Percentiles rank a stretch among this genome's conserved stretches.
Conservation (phyloP, 164 flowering plant species). For the Magnolia changhungtana region DNA sequence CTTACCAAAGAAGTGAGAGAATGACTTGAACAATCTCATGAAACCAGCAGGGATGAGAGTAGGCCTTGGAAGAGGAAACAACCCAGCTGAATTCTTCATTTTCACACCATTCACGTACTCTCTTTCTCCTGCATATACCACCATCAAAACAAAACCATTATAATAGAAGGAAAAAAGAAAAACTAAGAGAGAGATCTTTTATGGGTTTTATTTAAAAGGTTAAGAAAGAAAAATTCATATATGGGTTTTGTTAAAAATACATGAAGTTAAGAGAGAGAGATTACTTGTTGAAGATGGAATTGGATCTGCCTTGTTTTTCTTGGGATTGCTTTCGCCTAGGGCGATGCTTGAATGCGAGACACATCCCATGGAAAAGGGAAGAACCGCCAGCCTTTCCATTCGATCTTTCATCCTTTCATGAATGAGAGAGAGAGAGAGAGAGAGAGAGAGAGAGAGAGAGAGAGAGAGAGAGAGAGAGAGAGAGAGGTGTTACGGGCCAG, state of each 20-base stretch:
- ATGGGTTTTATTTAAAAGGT: too few relatives aligned
- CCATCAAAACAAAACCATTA: slow-evolving; percentile 13
- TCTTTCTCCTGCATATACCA: slow-evolving; percentile 30
- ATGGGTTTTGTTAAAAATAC: too few relatives aligned
- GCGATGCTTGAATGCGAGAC: slow-evolving; percentile 48
- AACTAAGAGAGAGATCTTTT: not conserved
- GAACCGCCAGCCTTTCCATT: slow-evolving; percentile 66
- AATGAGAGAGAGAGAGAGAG: slow-evolving; percentile 9
- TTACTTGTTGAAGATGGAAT: slow-evolving; percentile 22
- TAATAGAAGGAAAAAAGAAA: not conserved
- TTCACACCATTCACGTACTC: slow-evolving; percentile 38
- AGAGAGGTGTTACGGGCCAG: slow-evolving; percentile 8
- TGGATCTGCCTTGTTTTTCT: slow-evolving; percentile 30
- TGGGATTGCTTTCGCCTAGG: slow-evolving; percentile 24
- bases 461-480: slow-evolving; percentile 10
- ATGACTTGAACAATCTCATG: slow-evolving; percentile 60
- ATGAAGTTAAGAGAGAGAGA: not conserved
- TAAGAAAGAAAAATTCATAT: too few relatives aligned
- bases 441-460: slow-evolving; percentile 14
- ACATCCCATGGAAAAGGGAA: slow-evolving; percentile 67
- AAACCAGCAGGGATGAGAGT: slow-evolving; percentile 44
- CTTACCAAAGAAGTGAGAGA: slow-evolving; percentile 78
- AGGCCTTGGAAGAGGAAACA: slow-evolving; percentile 42
- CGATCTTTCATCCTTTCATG: slow-evolving; percentile 41
- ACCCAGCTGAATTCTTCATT: slow-evolving; percentile 46